Evolutionary conservation across 495 filamentous ascomycete genomes (phyloP).

Genomic region (Daldinia vernicosa): DNA sequence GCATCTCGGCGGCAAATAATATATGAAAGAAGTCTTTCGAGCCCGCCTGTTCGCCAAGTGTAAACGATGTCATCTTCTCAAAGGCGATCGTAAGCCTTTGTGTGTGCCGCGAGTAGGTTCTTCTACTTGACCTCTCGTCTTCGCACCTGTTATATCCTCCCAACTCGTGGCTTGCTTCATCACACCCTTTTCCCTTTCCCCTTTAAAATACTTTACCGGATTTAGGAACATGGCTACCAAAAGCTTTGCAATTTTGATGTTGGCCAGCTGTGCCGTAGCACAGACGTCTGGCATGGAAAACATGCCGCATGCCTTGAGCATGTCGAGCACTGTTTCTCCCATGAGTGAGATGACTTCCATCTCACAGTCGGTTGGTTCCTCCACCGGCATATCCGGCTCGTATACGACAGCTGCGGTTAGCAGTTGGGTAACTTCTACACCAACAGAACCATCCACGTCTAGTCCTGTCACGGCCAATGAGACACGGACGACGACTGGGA

Average conservation of each 20-base stretch:
- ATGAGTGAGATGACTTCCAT: constrained; percentile 4
- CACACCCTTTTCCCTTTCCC: no score
- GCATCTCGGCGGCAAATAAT: constrained; percentile 7
- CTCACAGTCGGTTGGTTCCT: not conserved
- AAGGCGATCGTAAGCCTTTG: constrained; percentile 26
- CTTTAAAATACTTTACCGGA: not conserved
- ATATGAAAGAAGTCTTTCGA: constrained; percentile 17
- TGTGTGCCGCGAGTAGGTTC: constrained; percentile 16
- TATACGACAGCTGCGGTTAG: not conserved
- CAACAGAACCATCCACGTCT: constrained; percentile 22
- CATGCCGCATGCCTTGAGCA: not conserved
- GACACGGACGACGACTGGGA: constrained; percentile 13
- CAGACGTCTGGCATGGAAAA: constrained; percentile 28
- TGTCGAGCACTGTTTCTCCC: constrained; percentile 13
- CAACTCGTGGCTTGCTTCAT: not conserved
- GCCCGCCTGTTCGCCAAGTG: constrained; percentile 2
- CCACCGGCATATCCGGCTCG: constrained; percentile 5
- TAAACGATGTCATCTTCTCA: constrained; percentile 31
- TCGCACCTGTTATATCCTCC: not conserved
- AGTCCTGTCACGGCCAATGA: constrained; percentile 13
- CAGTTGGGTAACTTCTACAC: constrained; percentile 12
- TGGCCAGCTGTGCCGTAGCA: constrained; percentile 33
- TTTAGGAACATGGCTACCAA: constrained; percentile 31
- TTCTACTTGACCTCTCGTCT: constrained; percentile 11
- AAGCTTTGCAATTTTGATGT: constrained; percentile 22